Conservation (phyloP, 139 green algal species). For the Penium margaritaceum region DNA sequence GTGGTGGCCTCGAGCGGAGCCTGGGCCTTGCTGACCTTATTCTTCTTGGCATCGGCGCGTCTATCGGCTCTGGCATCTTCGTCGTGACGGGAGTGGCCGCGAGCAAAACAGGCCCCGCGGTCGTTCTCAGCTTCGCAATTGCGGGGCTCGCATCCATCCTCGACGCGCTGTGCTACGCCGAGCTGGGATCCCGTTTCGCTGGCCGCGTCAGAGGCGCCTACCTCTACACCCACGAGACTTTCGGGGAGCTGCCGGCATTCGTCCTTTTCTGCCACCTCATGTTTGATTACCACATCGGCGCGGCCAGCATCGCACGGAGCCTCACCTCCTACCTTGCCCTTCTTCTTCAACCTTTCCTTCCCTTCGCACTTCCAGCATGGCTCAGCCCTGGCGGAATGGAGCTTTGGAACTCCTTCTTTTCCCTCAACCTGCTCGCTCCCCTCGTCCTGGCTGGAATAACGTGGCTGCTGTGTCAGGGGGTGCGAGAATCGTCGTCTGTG, state of each 20-base stretch:
- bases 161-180: slow-evolving; percentile 40
- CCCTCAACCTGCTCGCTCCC: slow-evolving; percentile 37
- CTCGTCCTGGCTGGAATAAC: slow-evolving; percentile 19
- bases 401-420: too few relatives aligned
- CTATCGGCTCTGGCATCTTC: slow-evolving; percentile 80
- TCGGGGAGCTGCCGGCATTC: slow-evolving; percentile 37
- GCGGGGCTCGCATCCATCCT: slow-evolving; percentile 24
- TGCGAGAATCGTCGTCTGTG: slow-evolving; percentile 28
- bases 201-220: slow-evolving; percentile 28
- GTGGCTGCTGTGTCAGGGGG: slow-evolving; percentile 29
- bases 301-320: slow-evolving; percentile 35
- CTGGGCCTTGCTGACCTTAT: slow-evolving; percentile 30
- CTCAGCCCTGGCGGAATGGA: too few relatives aligned
- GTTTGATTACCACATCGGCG: slow-evolving; percentile 46
- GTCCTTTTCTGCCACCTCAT: slow-evolving; percentile 41
- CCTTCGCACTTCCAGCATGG: too few relatives aligned
- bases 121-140: slow-evolving; percentile 32
- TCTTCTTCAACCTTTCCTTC: too few relatives aligned
- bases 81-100: slow-evolving; percentile 73
- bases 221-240: slow-evolving; percentile 30
- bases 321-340: too few relatives aligned
- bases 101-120: slow-evolving; percentile 23
- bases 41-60: slow-evolving; percentile 67
- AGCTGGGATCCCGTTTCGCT: slow-evolving; percentile 32
- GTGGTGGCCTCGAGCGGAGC: slow-evolving; percentile 16